phyloP scores from a whole-genome alignment of 2,329 filamentous ascomycete genomes.

The Gnomoniopsis sp. region DNA sequence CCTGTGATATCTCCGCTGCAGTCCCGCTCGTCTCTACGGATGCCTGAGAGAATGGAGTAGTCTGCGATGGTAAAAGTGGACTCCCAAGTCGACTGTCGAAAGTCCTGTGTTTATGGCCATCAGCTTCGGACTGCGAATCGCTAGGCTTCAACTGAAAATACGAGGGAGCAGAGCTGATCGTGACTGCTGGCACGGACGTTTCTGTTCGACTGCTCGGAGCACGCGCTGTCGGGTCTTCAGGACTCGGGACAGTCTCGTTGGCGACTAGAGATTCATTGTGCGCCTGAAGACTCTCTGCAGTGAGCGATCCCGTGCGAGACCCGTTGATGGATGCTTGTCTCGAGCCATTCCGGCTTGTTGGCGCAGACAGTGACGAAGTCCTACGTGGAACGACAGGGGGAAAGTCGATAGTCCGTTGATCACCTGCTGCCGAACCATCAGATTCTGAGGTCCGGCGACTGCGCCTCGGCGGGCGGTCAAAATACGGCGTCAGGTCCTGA shows the following conservation, averaged over 20 bases:
- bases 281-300: slow-evolving; percentile 55
- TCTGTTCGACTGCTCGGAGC: slow-evolving; percentile 9
- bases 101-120: slow-evolving; percentile 2
- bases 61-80: slow-evolving; percentile 47
- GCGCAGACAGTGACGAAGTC: slow-evolving; percentile 60
- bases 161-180: slow-evolving; percentile 27
- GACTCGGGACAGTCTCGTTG: slow-evolving; percentile 23
- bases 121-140: slow-evolving; percentile 18
- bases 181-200: slow-evolving; percentile 22
- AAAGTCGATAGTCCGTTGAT: slow-evolving; percentile 58
- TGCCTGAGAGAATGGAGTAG: slow-evolving; percentile 59
- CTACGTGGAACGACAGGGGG: slow-evolving; percentile 55
- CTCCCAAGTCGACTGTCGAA: slow-evolving; percentile 49
- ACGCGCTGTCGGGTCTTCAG: neutral
- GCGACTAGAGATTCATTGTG: slow-evolving; percentile 36
- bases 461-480: slow-evolving; percentile 39
- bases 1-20: slow-evolving; percentile 60
- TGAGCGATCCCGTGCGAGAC: slow-evolving; percentile 53
- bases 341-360: slow-evolving; percentile 46
- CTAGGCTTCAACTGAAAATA: slow-evolving; percentile 33
- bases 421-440: slow-evolving; percentile 39
- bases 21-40: slow-evolving; percentile 62
- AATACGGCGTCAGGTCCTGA: slow-evolving; percentile 39
- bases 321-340: slow-evolving; percentile 32
- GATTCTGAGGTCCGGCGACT: slow-evolving; percentile 44